phyloP scores from a whole-genome alignment of 2,329 filamentous ascomycete genomes.

The Paecilomyces formosus region DNA sequence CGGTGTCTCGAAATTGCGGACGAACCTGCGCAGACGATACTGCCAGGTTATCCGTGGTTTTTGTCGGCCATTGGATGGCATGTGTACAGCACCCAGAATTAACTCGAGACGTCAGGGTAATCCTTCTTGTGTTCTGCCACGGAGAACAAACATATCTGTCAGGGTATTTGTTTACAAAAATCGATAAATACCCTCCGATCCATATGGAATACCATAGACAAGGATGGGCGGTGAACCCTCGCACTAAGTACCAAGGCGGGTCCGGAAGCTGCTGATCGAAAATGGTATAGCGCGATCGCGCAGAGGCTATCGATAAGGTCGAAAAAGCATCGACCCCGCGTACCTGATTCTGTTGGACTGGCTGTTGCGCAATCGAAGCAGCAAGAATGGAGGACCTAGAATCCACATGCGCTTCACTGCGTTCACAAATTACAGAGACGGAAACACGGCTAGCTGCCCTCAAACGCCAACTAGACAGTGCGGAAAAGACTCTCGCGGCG shows the following conservation, averaged over 20 bases:
- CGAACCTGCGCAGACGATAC: conserved; percentile 6
- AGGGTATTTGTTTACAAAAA: background rate
- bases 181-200: background rate
- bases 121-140: background rate
- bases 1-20: conserved; percentile 5
- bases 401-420: conserved; percentile 23
- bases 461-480: conserved; percentile 26
- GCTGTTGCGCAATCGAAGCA: background rate
- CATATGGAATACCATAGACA: background rate
- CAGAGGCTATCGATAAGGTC: background rate
- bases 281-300: background rate
- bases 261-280: background rate
- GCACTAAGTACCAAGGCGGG: background rate
- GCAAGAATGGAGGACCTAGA: conserved; percentile 15
- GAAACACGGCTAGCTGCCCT: conserved; percentile 27
- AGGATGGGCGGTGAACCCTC: background rate
- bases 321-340: background rate
- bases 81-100: background rate
- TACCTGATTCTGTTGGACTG: background rate
- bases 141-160: background rate
- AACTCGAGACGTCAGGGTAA: background rate
- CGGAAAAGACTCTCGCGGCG: conserved; percentile 15
- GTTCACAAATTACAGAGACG: conserved; percentile 28
- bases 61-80: background rate
- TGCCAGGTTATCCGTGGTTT: conserved; percentile 7